A percentile compares a stretch with the other conserved stretches of the same genome.
Conservation (phyloP, 1,284 basidiomycete species). For the Bjerkandera adusta region DNA sequence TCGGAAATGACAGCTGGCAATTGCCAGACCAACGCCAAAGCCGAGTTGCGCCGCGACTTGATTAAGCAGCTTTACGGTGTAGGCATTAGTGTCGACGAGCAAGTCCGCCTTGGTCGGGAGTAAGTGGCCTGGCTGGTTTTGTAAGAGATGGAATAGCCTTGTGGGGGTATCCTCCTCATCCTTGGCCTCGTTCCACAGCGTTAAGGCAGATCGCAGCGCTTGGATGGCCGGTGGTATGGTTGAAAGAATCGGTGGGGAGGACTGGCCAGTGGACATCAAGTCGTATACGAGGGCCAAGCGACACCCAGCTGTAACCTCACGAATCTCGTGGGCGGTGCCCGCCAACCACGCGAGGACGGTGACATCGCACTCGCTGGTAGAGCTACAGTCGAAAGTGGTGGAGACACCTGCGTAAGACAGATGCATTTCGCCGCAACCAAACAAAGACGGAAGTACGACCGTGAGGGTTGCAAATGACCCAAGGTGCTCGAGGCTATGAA, state of each 20-base stretch:
- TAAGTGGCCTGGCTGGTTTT: conserved; percentile 22
- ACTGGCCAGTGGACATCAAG: conserved; percentile 24
- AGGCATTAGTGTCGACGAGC: conserved; percentile 24
- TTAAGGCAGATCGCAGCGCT: conserved; percentile 14
- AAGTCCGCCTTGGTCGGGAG: conserved; percentile 17
- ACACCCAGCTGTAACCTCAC: conserved; percentile 42
- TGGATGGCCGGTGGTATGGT: conserved; percentile 1
- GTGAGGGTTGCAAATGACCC: conserved; percentile 47
- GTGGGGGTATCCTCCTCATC: conserved; percentile 5
- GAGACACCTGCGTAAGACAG: conserved; percentile 34
- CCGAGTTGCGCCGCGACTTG: conserved; percentile 17
- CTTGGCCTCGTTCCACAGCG: conserved; percentile 16
- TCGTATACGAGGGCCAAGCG: conserved; percentile 47
- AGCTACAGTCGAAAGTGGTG: conserved; percentile 32
- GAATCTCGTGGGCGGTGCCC: conserved; percentile 43
- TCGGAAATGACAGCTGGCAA: conserved; percentile 31
- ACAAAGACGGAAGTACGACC: conserved; percentile 41
- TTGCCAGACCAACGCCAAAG: conserved; percentile 33
- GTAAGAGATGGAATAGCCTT: conserved; percentile 22
- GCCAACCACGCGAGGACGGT: conserved; percentile 47
- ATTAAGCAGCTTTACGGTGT: conserved; percentile 17
- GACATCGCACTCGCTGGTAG: conserved; percentile 28
- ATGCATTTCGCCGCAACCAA: conserved; percentile 40
- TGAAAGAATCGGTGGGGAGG: conserved; percentile 16
- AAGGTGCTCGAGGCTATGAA: conserved; percentile 36